These are phyloP conservation scores for Cetradonia linearis DNA, from an alignment of 495 filamentous ascomycete species.

Conservation along the genomic window DNA sequence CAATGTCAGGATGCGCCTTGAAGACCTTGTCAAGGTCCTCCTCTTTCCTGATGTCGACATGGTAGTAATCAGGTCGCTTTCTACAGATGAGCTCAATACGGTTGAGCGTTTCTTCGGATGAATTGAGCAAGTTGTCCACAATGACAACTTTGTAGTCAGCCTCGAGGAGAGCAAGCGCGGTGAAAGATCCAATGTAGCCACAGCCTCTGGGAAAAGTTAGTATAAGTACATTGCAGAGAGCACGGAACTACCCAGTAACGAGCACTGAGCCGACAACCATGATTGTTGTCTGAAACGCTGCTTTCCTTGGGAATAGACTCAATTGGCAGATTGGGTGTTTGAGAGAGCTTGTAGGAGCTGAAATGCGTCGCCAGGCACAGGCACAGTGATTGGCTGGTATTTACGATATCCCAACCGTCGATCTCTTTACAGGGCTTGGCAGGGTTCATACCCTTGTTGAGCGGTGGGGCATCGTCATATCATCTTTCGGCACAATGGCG, in stretches of 20 bases:
- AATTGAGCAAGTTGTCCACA: conserved; percentile 93
- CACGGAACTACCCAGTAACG: conserved; percentile 66
- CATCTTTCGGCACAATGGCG: background rate
- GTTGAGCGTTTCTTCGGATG: conserved; percentile 75
- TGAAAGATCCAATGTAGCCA: conserved; percentile 99
- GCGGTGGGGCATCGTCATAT: background rate
- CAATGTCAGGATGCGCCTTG: conserved; percentile 78
- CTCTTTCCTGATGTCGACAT: conserved; percentile 82
- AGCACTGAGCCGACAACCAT: conserved; percentile 82
- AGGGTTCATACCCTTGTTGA: background rate
- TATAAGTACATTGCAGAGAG: background rate
- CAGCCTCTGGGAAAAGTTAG: conserved; percentile 57
- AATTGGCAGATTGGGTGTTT: background rate
- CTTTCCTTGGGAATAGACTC: background rate
- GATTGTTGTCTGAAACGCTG: conserved; percentile 24
- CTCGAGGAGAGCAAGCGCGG: conserved; percentile 77
- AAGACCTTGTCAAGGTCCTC: conserved; percentile 79
- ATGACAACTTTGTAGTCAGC: conserved; percentile 95
- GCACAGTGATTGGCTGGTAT: background rate
- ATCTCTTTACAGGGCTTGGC: background rate
- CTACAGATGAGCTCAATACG: conserved; percentile 89
- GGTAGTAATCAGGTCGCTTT: conserved; percentile 75
- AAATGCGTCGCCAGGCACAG: background rate
- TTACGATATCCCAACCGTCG: background rate
- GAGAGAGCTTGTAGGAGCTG: background rate